Evolutionary conservation across 371 early-diverging fungal genomes (phyloP), one percentile per base, ranked within the genome.

Genomic region (Mucor circinelloides): DNA sequence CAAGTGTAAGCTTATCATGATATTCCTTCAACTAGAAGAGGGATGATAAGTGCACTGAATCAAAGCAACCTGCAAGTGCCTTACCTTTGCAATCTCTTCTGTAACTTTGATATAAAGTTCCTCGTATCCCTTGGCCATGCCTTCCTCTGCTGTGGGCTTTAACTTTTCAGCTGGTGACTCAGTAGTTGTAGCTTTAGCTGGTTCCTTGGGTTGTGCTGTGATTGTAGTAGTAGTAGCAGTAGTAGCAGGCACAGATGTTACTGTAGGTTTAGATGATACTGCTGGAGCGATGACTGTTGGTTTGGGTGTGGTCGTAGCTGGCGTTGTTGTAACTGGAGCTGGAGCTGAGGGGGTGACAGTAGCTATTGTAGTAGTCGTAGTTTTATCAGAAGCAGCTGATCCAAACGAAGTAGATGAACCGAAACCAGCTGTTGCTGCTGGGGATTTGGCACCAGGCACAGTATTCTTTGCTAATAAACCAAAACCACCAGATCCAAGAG

Each of bases 111-210:
- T 61, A 52, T 72, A 75, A 9, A 69, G 42, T 10, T 23, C 19
- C 68, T 79, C 79, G 46, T 70, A 79, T 56, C 66, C 72, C 27
- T 58, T 58, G 2, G 72, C 76, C 76, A 79, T 75, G 13, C 74
- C 68, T 46, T 74, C 67, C 23, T 60, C 54, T 21, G 59, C 61
- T 58, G 68, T 69, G 15, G 71, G 61, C 38, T 66, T 69, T 10
- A 63, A 59, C 52, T 67, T 46, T 57, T 59, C 66, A 48, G 15
- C 42, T 31, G 32, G 12, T 23, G 64, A 7, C 42, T 40, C 23
- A 42, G 25, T 25, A 17, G n/a, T 30, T 15, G n/a, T 12, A 9
- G 6, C 10, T n/a, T 54, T 40, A 8, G 36, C 30, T 3, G 36
- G 7, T 6, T 6, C 17, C 9, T 55, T 31, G 0, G 40, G 15